Evolutionary conservation across 2,329 filamentous ascomycete genomes (phyloP).

Genomic region (Amauroascus verrucosus): DNA sequence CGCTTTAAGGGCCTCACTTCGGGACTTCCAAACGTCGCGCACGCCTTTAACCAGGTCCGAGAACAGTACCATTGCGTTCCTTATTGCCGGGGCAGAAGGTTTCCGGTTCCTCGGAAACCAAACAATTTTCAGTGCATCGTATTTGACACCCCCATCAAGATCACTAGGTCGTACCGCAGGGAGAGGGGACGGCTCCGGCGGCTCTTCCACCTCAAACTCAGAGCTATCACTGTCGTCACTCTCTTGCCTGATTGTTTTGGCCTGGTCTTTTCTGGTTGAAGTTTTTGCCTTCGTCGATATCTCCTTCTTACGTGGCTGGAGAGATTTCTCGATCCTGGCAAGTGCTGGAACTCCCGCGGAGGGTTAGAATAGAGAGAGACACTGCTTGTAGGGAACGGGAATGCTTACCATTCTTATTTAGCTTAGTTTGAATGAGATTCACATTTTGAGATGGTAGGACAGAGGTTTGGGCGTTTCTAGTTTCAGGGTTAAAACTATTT

Average conservation of each 20-base stretch:
- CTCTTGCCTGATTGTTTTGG: slow-evolving; percentile 22
- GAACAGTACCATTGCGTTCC: slow-evolving; percentile 45
- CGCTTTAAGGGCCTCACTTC: slow-evolving; percentile 45
- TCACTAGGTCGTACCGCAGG: slow-evolving; percentile 44
- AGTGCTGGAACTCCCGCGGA: not conserved
- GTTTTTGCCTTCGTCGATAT: slow-evolving; percentile 7
- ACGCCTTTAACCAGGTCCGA: slow-evolving; percentile 52
- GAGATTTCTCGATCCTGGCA: slow-evolving; percentile 15
- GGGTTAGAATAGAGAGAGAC: not conserved
- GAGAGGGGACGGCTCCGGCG: slow-evolving; percentile 45
- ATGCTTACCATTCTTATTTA: not conserved
- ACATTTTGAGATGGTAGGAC: not conserved
- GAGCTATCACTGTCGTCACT: slow-evolving; percentile 38
- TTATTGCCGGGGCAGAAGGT: slow-evolving; percentile 43
- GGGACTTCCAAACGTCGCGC: slow-evolving; percentile 52
- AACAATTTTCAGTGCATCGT: slow-evolving; percentile 51
- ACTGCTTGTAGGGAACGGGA: not conserved
- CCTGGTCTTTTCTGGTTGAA: slow-evolving; percentile 18
- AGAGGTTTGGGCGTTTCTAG: not conserved
- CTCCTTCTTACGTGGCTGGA: slow-evolving; percentile 12
- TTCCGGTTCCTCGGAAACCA: slow-evolving; percentile 48
- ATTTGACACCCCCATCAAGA: slow-evolving; percentile 44
- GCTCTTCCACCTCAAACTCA: slow-evolving; percentile 42
- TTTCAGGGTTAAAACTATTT: not conserved
- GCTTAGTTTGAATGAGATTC: not conserved